phyloP scores from a whole-genome alignment of 768 basidiomycete genomes.

The Russula sp. region DNA sequence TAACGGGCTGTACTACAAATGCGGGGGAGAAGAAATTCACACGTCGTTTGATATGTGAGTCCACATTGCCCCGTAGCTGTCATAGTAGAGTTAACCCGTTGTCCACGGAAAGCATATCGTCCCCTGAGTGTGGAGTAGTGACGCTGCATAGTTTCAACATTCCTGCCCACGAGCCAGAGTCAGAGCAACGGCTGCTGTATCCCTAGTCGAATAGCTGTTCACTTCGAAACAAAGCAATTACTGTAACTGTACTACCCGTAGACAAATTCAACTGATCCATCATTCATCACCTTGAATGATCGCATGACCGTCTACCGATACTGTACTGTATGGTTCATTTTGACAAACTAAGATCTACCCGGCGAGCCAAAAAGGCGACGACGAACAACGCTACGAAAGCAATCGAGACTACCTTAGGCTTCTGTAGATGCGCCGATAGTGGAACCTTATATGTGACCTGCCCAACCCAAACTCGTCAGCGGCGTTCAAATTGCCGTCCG shows the following conservation, averaged over 20 bases:
- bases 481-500: not conserved
- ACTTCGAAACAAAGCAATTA: conserved; percentile 21
- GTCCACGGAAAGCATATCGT: conserved; percentile 29
- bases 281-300: conserved; percentile 29
- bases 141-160: conserved; percentile 46
- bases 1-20: conserved; percentile 41
- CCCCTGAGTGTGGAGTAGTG: conserved; percentile 43
- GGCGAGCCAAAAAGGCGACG: conserved; percentile 44
- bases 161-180: conserved; percentile 19
- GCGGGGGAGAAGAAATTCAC: conserved; percentile 3
- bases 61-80: not conserved
- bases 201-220: conserved; percentile 1
- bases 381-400: conserved; percentile 69
- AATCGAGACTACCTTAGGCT: conserved; percentile 73
- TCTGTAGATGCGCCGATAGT: conserved; percentile 75
- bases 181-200: conserved; percentile 29
- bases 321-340: conserved; percentile 11
- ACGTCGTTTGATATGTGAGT: conserved; percentile 16
- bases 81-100: not conserved
- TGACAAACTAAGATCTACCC: conserved; percentile 51
- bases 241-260: conserved; percentile 24
- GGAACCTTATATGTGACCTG: conserved; percentile 90
- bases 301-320: conserved; percentile 33
- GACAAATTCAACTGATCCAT: not conserved
- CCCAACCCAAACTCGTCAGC: conserved; percentile 10